These are phyloP conservation scores for Odontarrhena argentea DNA, from an alignment of 345 rosid species.

Conservation along the genomic window DNA sequence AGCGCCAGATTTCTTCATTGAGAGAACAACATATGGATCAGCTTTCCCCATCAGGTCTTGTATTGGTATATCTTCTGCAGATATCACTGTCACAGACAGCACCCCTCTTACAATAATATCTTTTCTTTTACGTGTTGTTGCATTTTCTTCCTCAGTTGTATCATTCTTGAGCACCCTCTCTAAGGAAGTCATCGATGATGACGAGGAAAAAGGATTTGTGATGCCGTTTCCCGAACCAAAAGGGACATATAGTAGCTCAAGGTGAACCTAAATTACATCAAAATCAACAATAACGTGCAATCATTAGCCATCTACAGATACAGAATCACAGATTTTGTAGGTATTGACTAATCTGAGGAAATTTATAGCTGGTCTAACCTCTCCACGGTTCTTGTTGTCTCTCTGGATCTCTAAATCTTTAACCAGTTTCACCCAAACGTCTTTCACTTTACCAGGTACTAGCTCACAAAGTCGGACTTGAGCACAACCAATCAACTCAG, in stretches of 20 bases:
- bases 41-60: conserved; percentile 94
- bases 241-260: conserved; percentile 90
- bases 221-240: conserved; percentile 68
- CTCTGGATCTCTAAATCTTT: conserved; percentile 96
- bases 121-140: conserved; percentile 54
- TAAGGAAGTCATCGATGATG: conserved; percentile 73
- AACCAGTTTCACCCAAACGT: conserved; percentile 94
- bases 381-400: conserved; percentile 88
- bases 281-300: conserved; percentile 7
- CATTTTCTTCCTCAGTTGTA: conserved; percentile 54
- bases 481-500: conserved; percentile 90
- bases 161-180: conserved; percentile 82
- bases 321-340: not conserved
- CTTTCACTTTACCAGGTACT: conserved; percentile 98
- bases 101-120: conserved; percentile 95
- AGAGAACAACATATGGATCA: conserved; percentile 84
- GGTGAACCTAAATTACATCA: conserved; percentile 67
- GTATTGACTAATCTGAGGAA: not conserved
- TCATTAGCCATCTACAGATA: conserved; percentile 19
- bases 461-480: conserved; percentile 74
- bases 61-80: conserved; percentile 86
- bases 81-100: conserved; percentile 81
- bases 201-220: conserved; percentile 56
- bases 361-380: conserved; percentile 52
- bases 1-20: conserved; percentile 81